Conservation (phyloP, 192 early-diverging fungal genomes). For the Podila horticola region DNA sequence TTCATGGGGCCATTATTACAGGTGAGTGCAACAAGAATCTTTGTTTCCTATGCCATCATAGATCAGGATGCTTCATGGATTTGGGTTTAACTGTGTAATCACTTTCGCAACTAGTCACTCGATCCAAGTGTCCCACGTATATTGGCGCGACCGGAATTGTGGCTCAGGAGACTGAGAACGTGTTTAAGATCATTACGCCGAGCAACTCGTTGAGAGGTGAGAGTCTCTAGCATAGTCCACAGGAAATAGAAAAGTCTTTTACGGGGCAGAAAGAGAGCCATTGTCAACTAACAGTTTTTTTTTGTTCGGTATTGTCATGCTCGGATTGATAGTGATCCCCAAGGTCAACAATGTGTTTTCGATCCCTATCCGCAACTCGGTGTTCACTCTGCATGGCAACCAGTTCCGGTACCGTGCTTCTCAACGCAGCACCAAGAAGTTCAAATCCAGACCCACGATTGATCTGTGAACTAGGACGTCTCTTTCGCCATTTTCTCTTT, state of each 20-base stretch:
- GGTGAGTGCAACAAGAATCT: constrained; percentile 52
- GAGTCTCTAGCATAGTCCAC: background rate
- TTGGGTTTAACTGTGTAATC: background rate
- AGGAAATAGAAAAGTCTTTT: background rate
- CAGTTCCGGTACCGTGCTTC: constrained; percentile 79
- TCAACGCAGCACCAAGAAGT: constrained; percentile 79
- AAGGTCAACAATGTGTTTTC: constrained; percentile 75
- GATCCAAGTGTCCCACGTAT: constrained; percentile 81
- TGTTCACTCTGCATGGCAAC: constrained; percentile 79
- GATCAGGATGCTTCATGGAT: background rate
- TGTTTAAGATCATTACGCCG: constrained; percentile 80
- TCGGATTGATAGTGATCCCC: constrained; percentile 64
- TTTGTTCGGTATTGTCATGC: background rate
- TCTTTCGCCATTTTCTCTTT: background rate
- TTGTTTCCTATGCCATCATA: background rate
- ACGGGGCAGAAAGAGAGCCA: too few relatives aligned
- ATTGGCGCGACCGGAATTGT: constrained; percentile 84
- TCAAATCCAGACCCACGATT: constrained; percentile 72
- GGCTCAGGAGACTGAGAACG: constrained; percentile 90
- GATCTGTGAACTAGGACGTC: constrained; percentile 51
- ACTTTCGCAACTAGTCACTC: constrained; percentile 56
- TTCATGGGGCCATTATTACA: constrained; percentile 83
- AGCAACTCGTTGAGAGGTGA: constrained; percentile 70
- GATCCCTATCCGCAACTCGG: constrained; percentile 51
- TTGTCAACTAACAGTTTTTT: constrained; percentile 2